A percentile compares a stretch with the other conserved stretches of the same genome.
These are phyloP conservation scores for Backusella macrospora DNA, from an alignment of 192 early-diverging fungal species.

Conservation along the genomic window DNA sequence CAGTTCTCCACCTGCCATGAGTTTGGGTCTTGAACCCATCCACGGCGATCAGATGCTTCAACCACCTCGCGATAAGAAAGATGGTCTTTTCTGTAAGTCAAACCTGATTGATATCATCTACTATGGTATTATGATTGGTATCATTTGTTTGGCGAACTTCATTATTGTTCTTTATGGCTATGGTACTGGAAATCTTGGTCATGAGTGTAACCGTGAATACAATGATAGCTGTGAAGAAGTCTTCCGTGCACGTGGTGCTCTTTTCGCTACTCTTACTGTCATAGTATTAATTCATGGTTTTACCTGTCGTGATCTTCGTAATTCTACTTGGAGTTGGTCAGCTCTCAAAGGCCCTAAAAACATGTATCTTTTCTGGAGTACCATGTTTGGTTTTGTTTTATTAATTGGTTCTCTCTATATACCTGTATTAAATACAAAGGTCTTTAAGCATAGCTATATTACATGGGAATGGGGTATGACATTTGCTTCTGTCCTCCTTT, in stretches of 20 bases:
- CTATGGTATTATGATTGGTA: slow-evolving; percentile 69
- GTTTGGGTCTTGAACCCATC: slow-evolving; percentile 71
- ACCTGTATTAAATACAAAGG: slow-evolving; percentile 63
- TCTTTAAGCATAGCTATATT: slow-evolving; percentile 66
- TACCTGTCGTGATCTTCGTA: slow-evolving; percentile 72
- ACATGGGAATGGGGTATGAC: slow-evolving; percentile 79
- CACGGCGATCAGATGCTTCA: slow-evolving; percentile 68
- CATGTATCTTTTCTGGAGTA: slow-evolving; percentile 50
- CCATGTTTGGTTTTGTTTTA: slow-evolving; percentile 52
- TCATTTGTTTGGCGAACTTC: slow-evolving; percentile 66
- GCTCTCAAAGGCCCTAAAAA: slow-evolving; percentile 52
- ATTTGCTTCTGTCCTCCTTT: slow-evolving; percentile 57
- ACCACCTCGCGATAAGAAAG: slow-evolving; percentile 64
- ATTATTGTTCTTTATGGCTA: slow-evolving; percentile 63
- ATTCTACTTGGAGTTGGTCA: slow-evolving; percentile 60
- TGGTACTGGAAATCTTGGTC: slow-evolving; percentile 60
- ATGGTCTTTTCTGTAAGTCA: slow-evolving; percentile 68
- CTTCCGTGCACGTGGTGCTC: slow-evolving; percentile 70
- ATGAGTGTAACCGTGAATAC: slow-evolving; percentile 61
- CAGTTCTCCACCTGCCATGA: slow-evolving; percentile 78
- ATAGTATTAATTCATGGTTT: slow-evolving; percentile 74
- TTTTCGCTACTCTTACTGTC: slow-evolving; percentile 73
- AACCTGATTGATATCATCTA: slow-evolving; percentile 68
- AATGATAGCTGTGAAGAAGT: slow-evolving; percentile 59
- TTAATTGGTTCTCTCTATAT: slow-evolving; percentile 64